Conservation (phyloP, 164 flowering plant species). For the Annona squamosa region DNA sequence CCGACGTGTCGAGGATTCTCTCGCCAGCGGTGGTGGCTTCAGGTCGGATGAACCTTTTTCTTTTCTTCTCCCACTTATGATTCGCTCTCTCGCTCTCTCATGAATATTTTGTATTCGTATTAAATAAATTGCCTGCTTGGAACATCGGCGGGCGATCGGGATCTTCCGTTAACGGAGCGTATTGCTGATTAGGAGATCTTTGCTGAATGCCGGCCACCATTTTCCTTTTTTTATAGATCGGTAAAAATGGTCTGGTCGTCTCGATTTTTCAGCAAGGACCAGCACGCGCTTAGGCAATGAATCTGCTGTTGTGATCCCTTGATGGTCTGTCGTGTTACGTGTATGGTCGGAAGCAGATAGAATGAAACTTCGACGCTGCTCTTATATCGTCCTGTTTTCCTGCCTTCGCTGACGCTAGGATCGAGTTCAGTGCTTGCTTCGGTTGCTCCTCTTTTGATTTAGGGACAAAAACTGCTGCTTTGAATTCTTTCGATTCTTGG, state of each 20-base stretch:
- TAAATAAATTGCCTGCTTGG: background rate
- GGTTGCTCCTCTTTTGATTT: too few relatives aligned
- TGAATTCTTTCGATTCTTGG: too few relatives aligned
- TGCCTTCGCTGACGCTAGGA: too few relatives aligned
- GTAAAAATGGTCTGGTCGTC: background rate
- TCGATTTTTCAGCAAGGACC: background rate
- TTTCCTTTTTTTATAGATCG: background rate
- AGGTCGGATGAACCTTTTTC: slow-evolving; percentile 35
- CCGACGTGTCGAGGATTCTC: slow-evolving; percentile 56
- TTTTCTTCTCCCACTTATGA: background rate
- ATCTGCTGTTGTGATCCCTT: background rate
- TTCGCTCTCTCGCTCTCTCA: too few relatives aligned
- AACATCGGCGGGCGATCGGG: background rate
- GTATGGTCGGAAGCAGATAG: background rate
- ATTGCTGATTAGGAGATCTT: background rate
- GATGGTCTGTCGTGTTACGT: background rate
- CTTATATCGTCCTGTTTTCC: too few relatives aligned
- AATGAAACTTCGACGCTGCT: too few relatives aligned
- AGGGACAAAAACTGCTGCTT: too few relatives aligned
- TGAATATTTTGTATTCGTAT: too few relatives aligned
- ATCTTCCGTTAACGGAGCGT: background rate
- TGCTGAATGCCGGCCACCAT: background rate
- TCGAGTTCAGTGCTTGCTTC: too few relatives aligned
- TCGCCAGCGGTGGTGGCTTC: slow-evolving; percentile 85
- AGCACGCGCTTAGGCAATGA: background rate